These are phyloP conservation scores for Melanopsichium pennsylvanicum DNA, from an alignment of 1,284 basidiomycete genomes.

Conservation along the genomic window DNA sequence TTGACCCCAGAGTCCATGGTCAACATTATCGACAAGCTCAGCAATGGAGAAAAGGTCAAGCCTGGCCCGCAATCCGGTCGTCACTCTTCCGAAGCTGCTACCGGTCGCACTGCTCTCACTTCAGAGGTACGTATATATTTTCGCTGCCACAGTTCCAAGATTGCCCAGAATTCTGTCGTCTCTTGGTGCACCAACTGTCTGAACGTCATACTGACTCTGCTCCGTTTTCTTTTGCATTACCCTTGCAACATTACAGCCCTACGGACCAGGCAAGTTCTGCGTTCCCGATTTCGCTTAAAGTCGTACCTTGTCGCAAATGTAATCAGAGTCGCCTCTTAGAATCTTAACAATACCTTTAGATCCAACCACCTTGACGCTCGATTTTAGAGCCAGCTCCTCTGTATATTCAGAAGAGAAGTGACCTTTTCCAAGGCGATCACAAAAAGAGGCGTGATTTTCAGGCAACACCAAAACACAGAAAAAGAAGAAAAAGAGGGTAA, in stretches of 20 bases:
- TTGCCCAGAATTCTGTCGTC: too few species aligned
- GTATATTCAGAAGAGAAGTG: too few species aligned
- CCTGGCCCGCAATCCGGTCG: conserved; percentile 89
- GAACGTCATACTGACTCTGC: background rate
- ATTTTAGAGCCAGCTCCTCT: too few species aligned
- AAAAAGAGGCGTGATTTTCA: too few species aligned
- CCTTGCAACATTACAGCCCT: conserved; percentile 73
- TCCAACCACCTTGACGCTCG: background rate
- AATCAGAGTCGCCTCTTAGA: conserved; percentile 4
- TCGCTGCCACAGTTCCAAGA: too few species aligned
- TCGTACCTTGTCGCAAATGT: conserved; percentile 1
- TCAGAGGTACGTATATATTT: conserved; percentile 73
- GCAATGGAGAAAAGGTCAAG: conserved; percentile 85
- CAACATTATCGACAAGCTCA: conserved; percentile 84
- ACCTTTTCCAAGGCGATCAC: too few species aligned
- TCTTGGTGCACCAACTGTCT: too few species aligned
- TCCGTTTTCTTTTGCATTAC: background rate
- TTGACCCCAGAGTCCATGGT: conserved; percentile 89
- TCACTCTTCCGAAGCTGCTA: conserved; percentile 82
- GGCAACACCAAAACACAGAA: too few species aligned
- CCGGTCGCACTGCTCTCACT: conserved; percentile 79
- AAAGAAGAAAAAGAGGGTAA: too few species aligned
- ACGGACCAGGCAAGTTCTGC: conserved; percentile 91
- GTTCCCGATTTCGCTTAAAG: conserved; percentile 77
- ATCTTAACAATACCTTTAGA: conserved; percentile 26